Evolutionary conservation across 202 grass and related monocot species (phyloP).

Genomic region (Musa balbisiana): DNA sequence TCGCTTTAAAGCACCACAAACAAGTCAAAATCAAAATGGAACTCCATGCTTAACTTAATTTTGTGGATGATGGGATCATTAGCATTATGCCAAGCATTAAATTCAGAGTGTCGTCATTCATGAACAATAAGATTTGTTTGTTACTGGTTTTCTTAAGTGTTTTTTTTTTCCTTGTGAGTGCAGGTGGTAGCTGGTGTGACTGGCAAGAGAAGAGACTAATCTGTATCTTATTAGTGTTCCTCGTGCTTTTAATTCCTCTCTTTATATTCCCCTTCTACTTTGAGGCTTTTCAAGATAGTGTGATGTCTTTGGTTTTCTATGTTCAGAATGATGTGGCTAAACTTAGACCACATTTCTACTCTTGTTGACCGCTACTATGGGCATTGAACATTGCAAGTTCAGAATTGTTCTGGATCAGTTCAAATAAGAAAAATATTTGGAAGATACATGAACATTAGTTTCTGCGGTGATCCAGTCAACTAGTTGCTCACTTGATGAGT

Average conservation of each 20-base stretch:
- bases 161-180: slow-evolving; percentile 10
- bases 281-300: background rate
- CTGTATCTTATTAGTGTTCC: background rate
- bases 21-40: background rate
- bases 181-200: slow-evolving; percentile 49
- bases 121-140: background rate
- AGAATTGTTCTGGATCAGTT: background rate
- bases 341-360: background rate
- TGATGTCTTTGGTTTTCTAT: too few species aligned
- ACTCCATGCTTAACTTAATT: too few species aligned
- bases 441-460: background rate
- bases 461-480: too few species aligned
- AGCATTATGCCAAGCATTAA: too few species aligned
- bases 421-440: background rate
- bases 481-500: background rate
- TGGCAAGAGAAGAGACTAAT: slow-evolving; percentile 32
- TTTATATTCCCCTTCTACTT: background rate
- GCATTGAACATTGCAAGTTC: background rate
- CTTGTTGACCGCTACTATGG: background rate
- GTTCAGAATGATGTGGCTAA: background rate
- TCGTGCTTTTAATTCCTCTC: background rate
- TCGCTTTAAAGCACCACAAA: background rate
- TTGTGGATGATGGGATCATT: too few species aligned
- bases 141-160: background rate
- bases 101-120: background rate